phyloP scores from a whole-genome alignment of 2,329 filamentous ascomycete genomes.

The Alternaria sp. region DNA sequence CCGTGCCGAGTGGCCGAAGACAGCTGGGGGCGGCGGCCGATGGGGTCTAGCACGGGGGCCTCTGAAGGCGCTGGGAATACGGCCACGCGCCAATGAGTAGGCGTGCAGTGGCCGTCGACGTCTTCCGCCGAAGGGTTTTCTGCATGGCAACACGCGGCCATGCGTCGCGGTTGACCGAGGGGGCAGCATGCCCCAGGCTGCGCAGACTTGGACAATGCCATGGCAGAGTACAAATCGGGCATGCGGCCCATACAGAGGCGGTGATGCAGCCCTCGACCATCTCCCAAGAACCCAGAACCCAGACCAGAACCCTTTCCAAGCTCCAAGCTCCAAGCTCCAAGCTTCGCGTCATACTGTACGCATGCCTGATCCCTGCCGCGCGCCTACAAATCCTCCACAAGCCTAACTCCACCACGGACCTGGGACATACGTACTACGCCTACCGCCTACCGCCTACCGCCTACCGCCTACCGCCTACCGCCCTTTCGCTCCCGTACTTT shows the following conservation, averaged over 20 bases:
- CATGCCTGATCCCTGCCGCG: slow-evolving; percentile 19
- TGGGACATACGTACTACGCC: slow-evolving; percentile 25
- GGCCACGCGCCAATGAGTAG: slow-evolving; percentile 28
- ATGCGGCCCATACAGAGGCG: neutral
- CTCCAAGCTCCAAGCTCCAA: neutral
- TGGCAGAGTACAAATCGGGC: neutral
- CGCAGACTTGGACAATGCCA: neutral
- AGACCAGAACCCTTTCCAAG: slow-evolving; percentile 16
- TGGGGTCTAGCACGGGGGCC: slow-evolving; percentile 29
- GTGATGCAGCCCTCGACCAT: slow-evolving; percentile 13
- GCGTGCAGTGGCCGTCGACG: slow-evolving; percentile 20
- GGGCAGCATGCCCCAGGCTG: neutral
- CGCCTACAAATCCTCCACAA: slow-evolving; percentile 27
- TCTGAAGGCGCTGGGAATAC: slow-evolving; percentile 29
- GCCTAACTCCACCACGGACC: slow-evolving; percentile 25
- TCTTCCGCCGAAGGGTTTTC: slow-evolving; percentile 27
- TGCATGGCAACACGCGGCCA: slow-evolving; percentile 9
- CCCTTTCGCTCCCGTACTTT: slow-evolving; percentile 14
- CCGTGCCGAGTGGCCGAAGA: slow-evolving; percentile 30
- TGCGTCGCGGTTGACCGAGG: neutral
- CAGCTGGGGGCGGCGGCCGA: slow-evolving; percentile 23
- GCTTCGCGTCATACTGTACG: slow-evolving; percentile 26
- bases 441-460: slow-evolving; percentile 11
- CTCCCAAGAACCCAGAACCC: neutral
- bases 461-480: slow-evolving; percentile 15